Evolutionary conservation across 441 rosid genomes (phyloP), one percentile per base, ranked within the genome.

Genomic region (Croton laevigatus): DNA sequence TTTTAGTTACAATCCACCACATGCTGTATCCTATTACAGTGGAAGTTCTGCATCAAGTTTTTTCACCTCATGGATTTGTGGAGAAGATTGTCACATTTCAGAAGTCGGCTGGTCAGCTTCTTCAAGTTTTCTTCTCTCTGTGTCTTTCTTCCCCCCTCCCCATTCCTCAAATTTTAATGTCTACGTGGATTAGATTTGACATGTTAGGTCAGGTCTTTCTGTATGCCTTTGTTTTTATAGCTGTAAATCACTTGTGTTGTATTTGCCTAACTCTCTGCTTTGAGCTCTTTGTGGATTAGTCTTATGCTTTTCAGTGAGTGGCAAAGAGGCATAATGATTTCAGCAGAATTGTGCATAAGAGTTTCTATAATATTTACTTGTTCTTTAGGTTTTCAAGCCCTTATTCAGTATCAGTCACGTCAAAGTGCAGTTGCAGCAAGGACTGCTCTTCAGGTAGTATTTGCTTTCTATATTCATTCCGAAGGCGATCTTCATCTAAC

Each of bases 41-140:
- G 87, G 99, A 95, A 64, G 98, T 95, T 79, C 94, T 95, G 78
- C 99, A 95, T 73, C 99, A 88, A 87, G 98, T 95, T 73, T 95
- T 95, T 81, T 92, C 96, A 81, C 91, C 98, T 70, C 85, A 89
- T 86, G 99, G 99, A 82, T 84, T 77, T 85, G 96, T 95, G 76
- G 99, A 95, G 88, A 95, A 95, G 94, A 88, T 95, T 46, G 98
- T 95, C 84, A 95, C 98, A 16, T 95, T 95, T 83, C 99, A 95
- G 89, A 95, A 95, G 91, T 95, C 97, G 70, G 99, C 99, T 78
- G 99, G 99, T 94, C 88, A 88, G 93, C 87, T 82, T 75, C 87
- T 81, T 79, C 81, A 66, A 76, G 86, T 85, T 74, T 79, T 73
- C 72, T 77, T 70, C 57, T 74, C 72, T 75, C 70, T 75, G 36